These are phyloP conservation scores for Plasmopara muralis DNA, from an alignment of 352 stramenopile species.

Conservation along the genomic window DNA sequence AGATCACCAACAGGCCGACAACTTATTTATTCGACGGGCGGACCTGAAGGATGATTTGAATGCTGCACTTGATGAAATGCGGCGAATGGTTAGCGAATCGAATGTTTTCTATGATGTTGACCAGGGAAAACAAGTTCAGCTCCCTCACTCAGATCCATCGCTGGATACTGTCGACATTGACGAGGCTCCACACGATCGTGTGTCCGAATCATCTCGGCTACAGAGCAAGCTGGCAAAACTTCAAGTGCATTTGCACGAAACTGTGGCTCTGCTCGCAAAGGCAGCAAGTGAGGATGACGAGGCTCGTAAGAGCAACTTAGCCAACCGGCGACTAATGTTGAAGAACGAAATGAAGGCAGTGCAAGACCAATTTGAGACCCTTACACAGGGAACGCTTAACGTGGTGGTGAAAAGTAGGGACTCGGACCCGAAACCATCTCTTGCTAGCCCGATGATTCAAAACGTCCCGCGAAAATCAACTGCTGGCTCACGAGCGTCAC, in stretches of 20 bases:
- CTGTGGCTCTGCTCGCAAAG: constrained; percentile 50
- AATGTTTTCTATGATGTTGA: constrained; percentile 33
- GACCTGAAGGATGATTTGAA: constrained; percentile 65
- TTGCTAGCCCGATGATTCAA: constrained; percentile 23
- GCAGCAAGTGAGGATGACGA: constrained; percentile 51
- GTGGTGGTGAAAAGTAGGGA: constrained; percentile 20
- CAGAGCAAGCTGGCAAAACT: constrained; percentile 44
- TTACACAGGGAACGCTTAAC: constrained; percentile 33
- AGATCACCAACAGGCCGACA: constrained; percentile 51
- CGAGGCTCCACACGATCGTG: constrained; percentile 37
- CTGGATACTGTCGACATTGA: constrained; percentile 40
- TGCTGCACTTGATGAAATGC: constrained; percentile 62
- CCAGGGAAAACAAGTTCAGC: constrained; percentile 27
- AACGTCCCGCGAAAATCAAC: constrained; percentile 20
- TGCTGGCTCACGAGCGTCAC: constrained; percentile 29
- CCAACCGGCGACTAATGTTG: constrained; percentile 44
- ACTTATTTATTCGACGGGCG: constrained; percentile 54
- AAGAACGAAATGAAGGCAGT: constrained; percentile 73
- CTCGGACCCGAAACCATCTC: constrained; percentile 26
- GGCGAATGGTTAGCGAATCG: constrained; percentile 58
- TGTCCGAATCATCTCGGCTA: constrained; percentile 28
- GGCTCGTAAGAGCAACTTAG: constrained; percentile 37
- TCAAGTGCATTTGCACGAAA: constrained; percentile 52
- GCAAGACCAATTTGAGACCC: constrained; percentile 45
- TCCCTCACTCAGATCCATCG: constrained; percentile 18